These are phyloP conservation scores for Rosellinia necatrix DNA, from an alignment of 2,329 filamentous ascomycete genomes.

Conservation along the genomic window DNA sequence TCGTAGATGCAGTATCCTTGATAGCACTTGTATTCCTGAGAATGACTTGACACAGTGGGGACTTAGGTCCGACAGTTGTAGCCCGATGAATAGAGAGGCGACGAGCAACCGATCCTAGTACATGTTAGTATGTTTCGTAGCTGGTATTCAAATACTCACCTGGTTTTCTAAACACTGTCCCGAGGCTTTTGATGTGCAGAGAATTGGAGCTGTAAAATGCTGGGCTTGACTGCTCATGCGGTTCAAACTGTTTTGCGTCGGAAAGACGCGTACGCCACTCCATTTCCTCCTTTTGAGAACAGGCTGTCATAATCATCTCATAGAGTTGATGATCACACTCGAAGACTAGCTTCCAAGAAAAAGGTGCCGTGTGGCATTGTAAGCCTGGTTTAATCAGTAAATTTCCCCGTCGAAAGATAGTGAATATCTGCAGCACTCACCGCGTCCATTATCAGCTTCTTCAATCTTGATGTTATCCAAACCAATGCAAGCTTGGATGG, in stretches of 20 bases:
- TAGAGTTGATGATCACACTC: constrained; percentile 76
- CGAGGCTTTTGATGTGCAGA: constrained; percentile 74
- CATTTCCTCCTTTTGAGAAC: constrained; percentile 76
- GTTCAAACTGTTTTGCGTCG: constrained; percentile 55
- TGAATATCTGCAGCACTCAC: constrained; percentile 47
- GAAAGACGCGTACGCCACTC: constrained; percentile 77
- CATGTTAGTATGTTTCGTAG: neutral
- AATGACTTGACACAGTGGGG: constrained; percentile 74
- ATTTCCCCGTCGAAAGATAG: neutral
- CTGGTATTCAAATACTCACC: constrained; percentile 47
- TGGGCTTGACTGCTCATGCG: constrained; percentile 51
- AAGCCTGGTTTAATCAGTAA: constrained; percentile 61
- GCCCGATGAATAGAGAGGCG: constrained; percentile 80
- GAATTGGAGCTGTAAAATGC: constrained; percentile 66
- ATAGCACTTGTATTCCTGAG: constrained; percentile 81
- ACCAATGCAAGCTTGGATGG: constrained; percentile 74
- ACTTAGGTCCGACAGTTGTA: constrained; percentile 72
- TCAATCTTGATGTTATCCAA: constrained; percentile 70
- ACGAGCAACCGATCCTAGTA: constrained; percentile 63
- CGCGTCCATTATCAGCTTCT: constrained; percentile 75
- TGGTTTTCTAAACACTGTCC: constrained; percentile 74
- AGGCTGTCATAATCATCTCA: constrained; percentile 86
- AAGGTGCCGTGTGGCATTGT: constrained; percentile 83
- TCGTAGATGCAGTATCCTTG: constrained; percentile 56
- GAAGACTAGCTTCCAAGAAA: constrained; percentile 92